phyloP scores from a whole-genome alignment of 768 basidiomycete genomes.

The Trametes elegans region DNA sequence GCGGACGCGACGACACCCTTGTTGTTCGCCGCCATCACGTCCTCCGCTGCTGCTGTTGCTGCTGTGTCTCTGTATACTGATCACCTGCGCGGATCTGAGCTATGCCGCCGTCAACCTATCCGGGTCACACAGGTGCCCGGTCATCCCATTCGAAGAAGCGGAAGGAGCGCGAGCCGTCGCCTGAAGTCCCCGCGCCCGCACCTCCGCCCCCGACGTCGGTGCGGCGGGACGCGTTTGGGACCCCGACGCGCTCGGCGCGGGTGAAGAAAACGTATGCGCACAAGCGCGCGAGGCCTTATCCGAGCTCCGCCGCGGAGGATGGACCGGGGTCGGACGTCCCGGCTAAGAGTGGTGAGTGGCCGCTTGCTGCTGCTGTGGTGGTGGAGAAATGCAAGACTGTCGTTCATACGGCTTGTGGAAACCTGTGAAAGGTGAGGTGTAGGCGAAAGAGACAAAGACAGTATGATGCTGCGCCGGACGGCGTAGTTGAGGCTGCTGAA shows the following conservation, averaged over 20 bases:
- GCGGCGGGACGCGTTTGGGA: slow-evolving; percentile 1
- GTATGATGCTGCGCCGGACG: too few relatives aligned
- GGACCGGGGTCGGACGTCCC: background rate
- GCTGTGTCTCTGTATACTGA: too few relatives aligned
- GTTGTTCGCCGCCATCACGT: too few relatives aligned
- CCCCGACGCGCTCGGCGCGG: background rate
- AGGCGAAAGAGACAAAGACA: too few relatives aligned
- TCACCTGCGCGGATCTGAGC: too few relatives aligned
- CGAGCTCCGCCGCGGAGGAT: background rate
- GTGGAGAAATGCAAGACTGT: background rate
- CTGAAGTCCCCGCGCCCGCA: slow-evolving; percentile 6
- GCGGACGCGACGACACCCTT: too few relatives aligned
- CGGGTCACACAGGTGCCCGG: background rate
- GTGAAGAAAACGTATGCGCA: slow-evolving; percentile 11
- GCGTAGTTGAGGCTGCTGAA: too few relatives aligned
- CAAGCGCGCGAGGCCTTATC: slow-evolving; percentile 7
- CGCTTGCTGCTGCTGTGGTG: background rate
- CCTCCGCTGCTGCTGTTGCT: too few relatives aligned
- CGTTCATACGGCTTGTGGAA: too few relatives aligned
- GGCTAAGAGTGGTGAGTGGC: background rate
- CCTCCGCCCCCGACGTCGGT: background rate
- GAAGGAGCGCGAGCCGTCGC: slow-evolving; percentile 9
- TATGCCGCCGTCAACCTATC: background rate
- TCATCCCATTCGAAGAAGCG: slow-evolving; percentile 3
- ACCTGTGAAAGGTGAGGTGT: background rate